Conservation (phyloP, 345 rosid species). For the Linum lewisii region DNA sequence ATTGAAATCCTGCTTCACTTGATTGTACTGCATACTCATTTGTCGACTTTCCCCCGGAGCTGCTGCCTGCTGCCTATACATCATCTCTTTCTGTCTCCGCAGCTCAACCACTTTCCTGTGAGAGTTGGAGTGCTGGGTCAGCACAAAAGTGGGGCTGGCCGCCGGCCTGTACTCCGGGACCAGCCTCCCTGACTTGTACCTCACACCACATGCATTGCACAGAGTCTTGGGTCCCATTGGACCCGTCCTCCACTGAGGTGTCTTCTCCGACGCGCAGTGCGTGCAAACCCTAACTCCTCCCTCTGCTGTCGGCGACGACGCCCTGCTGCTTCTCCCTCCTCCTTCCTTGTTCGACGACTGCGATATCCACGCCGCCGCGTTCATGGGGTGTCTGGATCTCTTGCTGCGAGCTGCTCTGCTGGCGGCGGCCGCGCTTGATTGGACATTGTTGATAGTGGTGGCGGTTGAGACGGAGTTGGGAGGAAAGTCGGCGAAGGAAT, state of each 20-base stretch:
- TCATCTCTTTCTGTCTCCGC: conserved; percentile 56
- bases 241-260: conserved; percentile 85
- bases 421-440: conserved; percentile 26
- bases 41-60: too few species aligned
- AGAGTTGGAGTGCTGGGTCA: conserved; percentile 75
- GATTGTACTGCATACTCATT: too few species aligned
- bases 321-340: conserved; percentile 24
- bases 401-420: conserved; percentile 40
- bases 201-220: conserved; percentile 77
- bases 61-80: not conserved
- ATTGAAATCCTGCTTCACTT: too few species aligned
- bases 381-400: conserved; percentile 33
- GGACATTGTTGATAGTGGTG: conserved; percentile 1
- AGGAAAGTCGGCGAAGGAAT: conserved; percentile 53
- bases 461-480: conserved; percentile 29
- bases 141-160: conserved; percentile 66
- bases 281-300: conserved; percentile 49
- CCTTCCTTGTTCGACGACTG: too few species aligned
- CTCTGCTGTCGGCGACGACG: conserved; percentile 18
- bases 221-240: conserved; percentile 73
- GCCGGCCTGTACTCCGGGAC: conserved; percentile 84
- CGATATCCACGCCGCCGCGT: conserved; percentile 14
- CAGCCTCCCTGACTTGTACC: conserved; percentile 67
- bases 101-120: conserved; percentile 84
- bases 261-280: conserved; percentile 77